Evolutionary conservation across 2,329 filamentous ascomycete genomes (phyloP).

Genomic region (Zasmidium citrigriseum): DNA sequence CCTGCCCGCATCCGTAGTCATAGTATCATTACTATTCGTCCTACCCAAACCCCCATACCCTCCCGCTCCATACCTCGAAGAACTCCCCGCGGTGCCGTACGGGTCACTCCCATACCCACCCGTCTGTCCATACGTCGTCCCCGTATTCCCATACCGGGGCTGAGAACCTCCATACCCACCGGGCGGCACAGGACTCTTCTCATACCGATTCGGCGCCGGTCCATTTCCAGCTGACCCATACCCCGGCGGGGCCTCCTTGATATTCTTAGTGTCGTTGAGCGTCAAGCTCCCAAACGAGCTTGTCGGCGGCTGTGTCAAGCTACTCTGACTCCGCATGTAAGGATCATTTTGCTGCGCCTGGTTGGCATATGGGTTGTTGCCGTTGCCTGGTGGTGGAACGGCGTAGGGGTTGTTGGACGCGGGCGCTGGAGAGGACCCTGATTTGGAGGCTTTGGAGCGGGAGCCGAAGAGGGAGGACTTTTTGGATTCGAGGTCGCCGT

Average conservation of each 20-base stretch:
- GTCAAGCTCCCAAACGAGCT: conserved; percentile 33
- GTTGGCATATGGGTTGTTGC: conserved; percentile 33
- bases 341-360: conserved; percentile 27
- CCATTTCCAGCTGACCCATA: conserved; percentile 22
- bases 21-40: conserved; percentile 51
- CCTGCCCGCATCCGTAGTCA: conserved; percentile 56
- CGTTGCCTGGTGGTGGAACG: conserved; percentile 30
- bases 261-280: conserved; percentile 25
- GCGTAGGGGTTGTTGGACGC: conserved; percentile 58
- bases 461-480: conserved; percentile 62
- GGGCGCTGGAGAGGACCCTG: conserved; percentile 40
- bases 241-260: conserved; percentile 35
- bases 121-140: conserved; percentile 42
- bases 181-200: conserved; percentile 48
- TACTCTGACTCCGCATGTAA: conserved; percentile 30
- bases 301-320: conserved; percentile 31
- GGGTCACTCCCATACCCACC: conserved; percentile 55
- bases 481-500: conserved; percentile 53
- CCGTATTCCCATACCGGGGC: conserved; percentile 26
- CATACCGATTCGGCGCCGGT: conserved; percentile 37
- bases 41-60: conserved; percentile 60
- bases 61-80: conserved; percentile 49
- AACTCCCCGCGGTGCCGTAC: conserved; percentile 48
- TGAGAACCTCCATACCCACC: conserved; percentile 45
- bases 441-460: conserved; percentile 56